Conservation (phyloP, 768 basidiomycete species). For the Coprinellus micaceus region DNA sequence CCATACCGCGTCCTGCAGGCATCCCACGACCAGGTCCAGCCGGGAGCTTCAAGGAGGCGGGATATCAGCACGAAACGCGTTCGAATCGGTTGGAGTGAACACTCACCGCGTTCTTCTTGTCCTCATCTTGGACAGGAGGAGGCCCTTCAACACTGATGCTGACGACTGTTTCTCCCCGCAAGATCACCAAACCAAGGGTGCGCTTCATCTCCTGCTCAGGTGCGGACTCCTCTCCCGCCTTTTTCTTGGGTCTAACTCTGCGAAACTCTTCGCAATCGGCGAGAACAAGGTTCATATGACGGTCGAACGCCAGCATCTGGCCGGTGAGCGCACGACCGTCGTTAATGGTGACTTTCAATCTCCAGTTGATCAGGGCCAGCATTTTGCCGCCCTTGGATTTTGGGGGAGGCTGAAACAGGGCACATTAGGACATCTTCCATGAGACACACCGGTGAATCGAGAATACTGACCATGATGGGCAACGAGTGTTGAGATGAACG, state of each 20-base stretch:
- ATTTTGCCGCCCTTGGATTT: constrained; percentile 99
- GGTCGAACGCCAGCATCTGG: constrained; percentile 99
- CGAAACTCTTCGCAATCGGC: constrained; percentile 99
- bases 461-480: constrained; percentile 54
- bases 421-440: constrained; percentile 15
- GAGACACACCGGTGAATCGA: constrained; percentile 3
- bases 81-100: constrained; percentile 2
- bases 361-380: constrained; percentile 96
- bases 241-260: constrained; percentile 88
- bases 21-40: constrained; percentile 91
- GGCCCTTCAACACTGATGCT: constrained; percentile 94
- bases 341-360: constrained; percentile 94
- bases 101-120: constrained; percentile 76
- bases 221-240: constrained; percentile 73
- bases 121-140: constrained; percentile 86
- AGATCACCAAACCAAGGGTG: constrained; percentile 91
- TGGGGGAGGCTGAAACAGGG: constrained; percentile 70
- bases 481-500: constrained; percentile 21
- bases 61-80: constrained; percentile 9
- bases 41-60: constrained; percentile 53
- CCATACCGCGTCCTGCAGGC: constrained; percentile 96
- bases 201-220: constrained; percentile 94
- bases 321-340: constrained; percentile 94
- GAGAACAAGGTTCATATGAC: constrained; percentile 98
- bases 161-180: constrained; percentile 95